Percentiles rank a stretch among this genome's conserved stretches.
Conservation (phyloP, 129 eudicot genomes). For the Deinandra increscens region DNA sequence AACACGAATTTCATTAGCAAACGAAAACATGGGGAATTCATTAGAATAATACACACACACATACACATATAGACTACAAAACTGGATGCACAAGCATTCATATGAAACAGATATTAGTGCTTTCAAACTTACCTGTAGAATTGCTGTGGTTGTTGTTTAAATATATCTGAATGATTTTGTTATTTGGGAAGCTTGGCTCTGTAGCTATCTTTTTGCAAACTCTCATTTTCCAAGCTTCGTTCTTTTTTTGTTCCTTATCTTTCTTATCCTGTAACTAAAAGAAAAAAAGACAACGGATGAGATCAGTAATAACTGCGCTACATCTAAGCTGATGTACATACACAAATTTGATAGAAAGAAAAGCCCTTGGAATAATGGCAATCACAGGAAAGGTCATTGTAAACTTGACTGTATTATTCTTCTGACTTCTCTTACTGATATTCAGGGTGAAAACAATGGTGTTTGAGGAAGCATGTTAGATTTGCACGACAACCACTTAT, state of each 20-base stretch:
- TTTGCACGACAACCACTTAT: neutral
- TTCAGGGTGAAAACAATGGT: neutral
- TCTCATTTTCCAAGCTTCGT: conserved; percentile 58
- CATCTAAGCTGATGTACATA: neutral
- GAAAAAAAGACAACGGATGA: neutral
- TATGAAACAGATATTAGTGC: conserved; percentile 2
- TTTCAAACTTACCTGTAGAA: conserved; percentile 36
- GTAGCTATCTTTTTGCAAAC: conserved; percentile 69
- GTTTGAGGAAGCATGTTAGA: neutral
- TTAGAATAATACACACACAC: neutral
- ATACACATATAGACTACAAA: neutral
- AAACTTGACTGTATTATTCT: neutral
- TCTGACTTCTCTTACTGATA: neutral
- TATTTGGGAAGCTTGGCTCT: conserved; percentile 65
- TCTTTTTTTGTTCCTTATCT: conserved; percentile 60
- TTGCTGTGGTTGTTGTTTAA: conserved; percentile 37
- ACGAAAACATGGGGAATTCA: neutral
- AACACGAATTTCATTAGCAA: neutral
- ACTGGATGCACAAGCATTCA: neutral
- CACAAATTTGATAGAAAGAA: neutral
- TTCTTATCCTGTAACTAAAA: conserved; percentile 51
- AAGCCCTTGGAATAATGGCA: too few relatives aligned
- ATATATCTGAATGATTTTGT: conserved; percentile 60
- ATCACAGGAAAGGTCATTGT: neutral
- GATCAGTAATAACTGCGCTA: neutral